These are phyloP conservation scores for Amoeboaphelidium protococcarum DNA, from an alignment of 371 early-diverging fungal genomes.

Conservation along the genomic window DNA sequence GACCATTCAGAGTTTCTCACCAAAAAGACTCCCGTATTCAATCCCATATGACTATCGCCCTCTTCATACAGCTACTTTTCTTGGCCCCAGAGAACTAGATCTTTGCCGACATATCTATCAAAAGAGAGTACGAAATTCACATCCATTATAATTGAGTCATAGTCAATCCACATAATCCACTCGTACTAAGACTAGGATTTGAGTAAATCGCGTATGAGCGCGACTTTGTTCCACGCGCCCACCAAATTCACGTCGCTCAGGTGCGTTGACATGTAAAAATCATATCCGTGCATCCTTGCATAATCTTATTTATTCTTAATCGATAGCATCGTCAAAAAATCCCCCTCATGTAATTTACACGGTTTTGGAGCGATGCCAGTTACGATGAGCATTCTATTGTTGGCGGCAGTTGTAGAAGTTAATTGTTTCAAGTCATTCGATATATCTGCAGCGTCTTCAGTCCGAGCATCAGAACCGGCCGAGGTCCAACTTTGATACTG, in stretches of 20 bases:
- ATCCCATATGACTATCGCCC: not conserved
- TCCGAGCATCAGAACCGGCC: not conserved
- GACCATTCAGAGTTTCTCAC: not conserved
- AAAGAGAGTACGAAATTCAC: not conserved
- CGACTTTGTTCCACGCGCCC: not conserved
- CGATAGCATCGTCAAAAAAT: not conserved
- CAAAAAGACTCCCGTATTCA: not conserved
- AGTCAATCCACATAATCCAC: not conserved
- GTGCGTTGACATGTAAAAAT: not conserved
- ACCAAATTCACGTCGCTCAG: not conserved
- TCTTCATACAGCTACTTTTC: not conserved
- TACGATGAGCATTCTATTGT: not conserved
- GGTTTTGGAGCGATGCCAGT: not conserved
- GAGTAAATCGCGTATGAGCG: not conserved
- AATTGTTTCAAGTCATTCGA: not conserved
- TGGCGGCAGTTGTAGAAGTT: not conserved
- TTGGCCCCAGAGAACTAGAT: not conserved
- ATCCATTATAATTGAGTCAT: not conserved
- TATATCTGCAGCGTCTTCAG: too few species aligned
- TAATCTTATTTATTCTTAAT: not conserved
- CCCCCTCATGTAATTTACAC: not conserved
- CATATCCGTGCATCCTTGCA: not conserved
- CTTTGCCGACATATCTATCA: not conserved
- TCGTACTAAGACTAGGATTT: not conserved
- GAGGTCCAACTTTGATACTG: not conserved